A percentile compares a stretch with the other conserved stretches of the same genome.
Conservation (phyloP, 352 stramenopile genomes). For the Pythium volutum region DNA sequence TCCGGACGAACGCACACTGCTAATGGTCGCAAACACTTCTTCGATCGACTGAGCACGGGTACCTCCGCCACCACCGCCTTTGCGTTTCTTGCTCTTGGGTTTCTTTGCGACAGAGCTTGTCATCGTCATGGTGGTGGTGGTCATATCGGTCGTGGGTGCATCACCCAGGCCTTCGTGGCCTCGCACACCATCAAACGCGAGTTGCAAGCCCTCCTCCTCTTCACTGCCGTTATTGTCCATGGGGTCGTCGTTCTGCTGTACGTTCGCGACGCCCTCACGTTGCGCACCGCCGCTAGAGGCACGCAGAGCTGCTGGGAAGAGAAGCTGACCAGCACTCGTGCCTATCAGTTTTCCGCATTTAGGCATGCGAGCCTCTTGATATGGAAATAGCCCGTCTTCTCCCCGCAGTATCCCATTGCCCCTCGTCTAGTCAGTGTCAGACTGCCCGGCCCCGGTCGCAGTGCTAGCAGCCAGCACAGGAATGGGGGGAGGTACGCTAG, state of each 20-base stretch:
- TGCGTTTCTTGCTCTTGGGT: slow-evolving; percentile 56
- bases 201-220: not conserved
- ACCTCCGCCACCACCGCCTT: slow-evolving; percentile 33
- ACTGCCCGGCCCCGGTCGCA: not conserved
- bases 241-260: not conserved
- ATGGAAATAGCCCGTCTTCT: not conserved
- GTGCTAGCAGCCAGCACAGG: not conserved
- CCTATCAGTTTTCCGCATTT: not conserved
- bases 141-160: not conserved
- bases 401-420: not conserved
- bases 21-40: slow-evolving; percentile 76
- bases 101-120: slow-evolving; percentile 31
- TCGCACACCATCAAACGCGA: slow-evolving; percentile 16
- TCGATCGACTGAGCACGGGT: slow-evolving; percentile 61
- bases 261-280: too few relatives aligned
- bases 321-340: not conserved
- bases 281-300: not conserved
- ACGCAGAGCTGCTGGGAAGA: not conserved
- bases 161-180: not conserved
- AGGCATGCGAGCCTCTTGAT: not conserved
- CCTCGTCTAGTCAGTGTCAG: not conserved
- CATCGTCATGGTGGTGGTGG: not conserved
- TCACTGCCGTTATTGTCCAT: not conserved
- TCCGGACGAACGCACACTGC: slow-evolving; percentile 59
- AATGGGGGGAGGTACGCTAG: not conserved